phyloP scores from a whole-genome alignment of 1,139 yeast species.

The Yamadazyma aaseri region DNA sequence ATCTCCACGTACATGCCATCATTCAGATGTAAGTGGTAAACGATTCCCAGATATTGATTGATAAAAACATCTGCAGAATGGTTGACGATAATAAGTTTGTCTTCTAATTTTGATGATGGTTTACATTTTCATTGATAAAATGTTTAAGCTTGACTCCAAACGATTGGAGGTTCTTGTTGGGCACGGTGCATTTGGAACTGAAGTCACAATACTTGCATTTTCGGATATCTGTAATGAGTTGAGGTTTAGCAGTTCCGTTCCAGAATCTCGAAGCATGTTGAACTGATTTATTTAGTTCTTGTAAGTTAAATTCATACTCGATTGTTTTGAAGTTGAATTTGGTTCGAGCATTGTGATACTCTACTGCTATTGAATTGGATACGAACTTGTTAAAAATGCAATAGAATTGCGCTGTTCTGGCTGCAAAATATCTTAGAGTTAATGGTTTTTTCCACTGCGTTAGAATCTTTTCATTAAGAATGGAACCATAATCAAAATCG shows the following conservation, averaged over 20 bases:
- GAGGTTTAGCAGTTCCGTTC: slow-evolving; percentile 53
- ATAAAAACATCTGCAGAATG: slow-evolving; percentile 46
- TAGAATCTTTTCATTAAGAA: slow-evolving; percentile 18
- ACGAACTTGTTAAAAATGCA: slow-evolving; percentile 30
- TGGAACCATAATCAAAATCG: slow-evolving; percentile 14
- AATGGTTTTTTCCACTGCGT: slow-evolving; percentile 51
- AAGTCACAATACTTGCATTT: slow-evolving; percentile 58
- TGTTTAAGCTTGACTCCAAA: slow-evolving; percentile 16
- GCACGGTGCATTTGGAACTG: slow-evolving; percentile 31
- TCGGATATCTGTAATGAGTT: slow-evolving; percentile 31
- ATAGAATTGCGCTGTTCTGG: slow-evolving; percentile 52
- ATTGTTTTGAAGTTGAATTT: slow-evolving; percentile 37
- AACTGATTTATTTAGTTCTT: slow-evolving; percentile 25
- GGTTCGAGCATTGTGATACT: slow-evolving; percentile 46
- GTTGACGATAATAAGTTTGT: slow-evolving; percentile 20
- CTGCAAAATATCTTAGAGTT: slow-evolving; percentile 56
- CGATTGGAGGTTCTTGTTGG: slow-evolving; percentile 20
- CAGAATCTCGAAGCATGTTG: slow-evolving; percentile 45
- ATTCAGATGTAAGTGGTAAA: slow-evolving; percentile 45
- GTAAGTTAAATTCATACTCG: slow-evolving; percentile 33
- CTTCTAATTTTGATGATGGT: slow-evolving; percentile 43
- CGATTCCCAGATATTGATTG: slow-evolving; percentile 43
- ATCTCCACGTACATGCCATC: slow-evolving; percentile 45
- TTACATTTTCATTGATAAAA: slow-evolving; percentile 25
- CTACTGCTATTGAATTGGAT: slow-evolving; percentile 43